phyloP scores from a whole-genome alignment of 306 rosid genomes.

The Urtica urens region DNA sequence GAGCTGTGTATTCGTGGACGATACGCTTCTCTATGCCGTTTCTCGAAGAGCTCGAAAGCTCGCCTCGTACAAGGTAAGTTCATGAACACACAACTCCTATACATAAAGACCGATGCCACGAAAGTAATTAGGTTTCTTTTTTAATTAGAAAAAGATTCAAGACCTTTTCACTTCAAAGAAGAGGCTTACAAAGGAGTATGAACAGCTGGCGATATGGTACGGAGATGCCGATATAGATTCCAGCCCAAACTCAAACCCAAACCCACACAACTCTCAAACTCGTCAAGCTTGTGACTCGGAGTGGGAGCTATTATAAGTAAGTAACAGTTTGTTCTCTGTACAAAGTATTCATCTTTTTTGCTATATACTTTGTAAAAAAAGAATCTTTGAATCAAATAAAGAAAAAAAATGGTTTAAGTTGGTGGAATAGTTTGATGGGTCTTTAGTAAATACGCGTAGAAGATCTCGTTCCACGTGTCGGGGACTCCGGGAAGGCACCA shows the following conservation, averaged over 20 bases:
- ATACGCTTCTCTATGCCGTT: conserved; percentile 38
- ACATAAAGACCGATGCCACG: too few species aligned
- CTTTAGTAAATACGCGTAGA: conserved; percentile 62
- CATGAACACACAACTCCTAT: background rate
- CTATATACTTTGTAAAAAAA: background rate
- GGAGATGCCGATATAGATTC: conserved; percentile 47
- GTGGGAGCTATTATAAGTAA: conserved; percentile 68
- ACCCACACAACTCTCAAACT: conserved; percentile 13
- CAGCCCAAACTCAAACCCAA: conserved; percentile 15
- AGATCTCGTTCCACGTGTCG: conserved; percentile 77
- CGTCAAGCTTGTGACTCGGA: conserved; percentile 44
- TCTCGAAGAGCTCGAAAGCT: conserved; percentile 48
- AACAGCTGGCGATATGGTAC: conserved; percentile 77
- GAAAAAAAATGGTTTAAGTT: conserved; percentile 3
- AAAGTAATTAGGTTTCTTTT: too few species aligned
- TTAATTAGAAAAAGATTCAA: conserved; percentile 46
- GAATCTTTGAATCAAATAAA: background rate
- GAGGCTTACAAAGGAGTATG: conserved; percentile 70
- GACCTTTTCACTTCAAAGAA: conserved; percentile 63
- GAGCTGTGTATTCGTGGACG: conserved; percentile 40
- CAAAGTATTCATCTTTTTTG: conserved; percentile 3
- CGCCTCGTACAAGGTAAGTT: conserved; percentile 62
- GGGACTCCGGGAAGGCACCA: conserved; percentile 98
- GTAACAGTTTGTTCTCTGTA: conserved; percentile 12
- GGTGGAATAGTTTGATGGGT: conserved; percentile 31